Conservation (phyloP, 2,329 filamentous ascomycete genomes). For the Ascochyta pisi region DNA sequence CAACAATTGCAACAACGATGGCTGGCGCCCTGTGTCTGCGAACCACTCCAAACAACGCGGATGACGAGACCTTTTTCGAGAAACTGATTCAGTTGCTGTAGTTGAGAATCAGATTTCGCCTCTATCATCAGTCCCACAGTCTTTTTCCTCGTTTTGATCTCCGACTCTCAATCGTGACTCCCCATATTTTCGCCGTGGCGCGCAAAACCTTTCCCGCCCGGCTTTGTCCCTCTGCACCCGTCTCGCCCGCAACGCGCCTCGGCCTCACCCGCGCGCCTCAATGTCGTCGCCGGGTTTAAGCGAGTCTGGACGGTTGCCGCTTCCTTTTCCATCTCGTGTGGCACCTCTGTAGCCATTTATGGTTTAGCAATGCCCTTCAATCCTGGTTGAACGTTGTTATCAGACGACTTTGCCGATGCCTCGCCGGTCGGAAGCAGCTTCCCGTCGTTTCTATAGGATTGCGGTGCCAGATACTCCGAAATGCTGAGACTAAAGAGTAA, state of each 20-base stretch:
- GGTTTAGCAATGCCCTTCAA: not conserved
- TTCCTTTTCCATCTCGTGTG: conserved; percentile 2
- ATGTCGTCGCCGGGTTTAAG: conserved; percentile 10
- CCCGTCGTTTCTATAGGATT: conserved; percentile 17
- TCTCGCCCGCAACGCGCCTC: not conserved
- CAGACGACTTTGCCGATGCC: conserved; percentile 23
- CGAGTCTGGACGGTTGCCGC: conserved; percentile 9
- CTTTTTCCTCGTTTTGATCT: not conserved
- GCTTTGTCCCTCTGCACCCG: conserved; percentile 2
- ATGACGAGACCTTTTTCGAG: not conserved
- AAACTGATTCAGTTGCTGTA: not conserved
- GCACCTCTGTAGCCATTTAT: not conserved
- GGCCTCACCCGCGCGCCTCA: conserved; percentile 10
- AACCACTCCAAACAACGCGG: not conserved
- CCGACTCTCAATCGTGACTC: conserved; percentile 7
- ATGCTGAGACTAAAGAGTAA: conserved; percentile 12
- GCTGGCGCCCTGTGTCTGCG: not conserved
- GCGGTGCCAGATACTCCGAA: conserved; percentile 33
- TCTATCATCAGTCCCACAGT: not conserved
- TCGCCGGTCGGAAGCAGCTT: conserved; percentile 18
- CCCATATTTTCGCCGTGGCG: conserved; percentile 11
- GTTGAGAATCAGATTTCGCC: not conserved
- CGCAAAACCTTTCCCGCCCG: conserved; percentile 15
- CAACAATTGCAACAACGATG: not conserved
- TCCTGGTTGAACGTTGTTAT: conserved; percentile 1